Evolutionary conservation across 164 flowering plant species (phyloP).

Genomic region (Akebia trifoliata): DNA sequence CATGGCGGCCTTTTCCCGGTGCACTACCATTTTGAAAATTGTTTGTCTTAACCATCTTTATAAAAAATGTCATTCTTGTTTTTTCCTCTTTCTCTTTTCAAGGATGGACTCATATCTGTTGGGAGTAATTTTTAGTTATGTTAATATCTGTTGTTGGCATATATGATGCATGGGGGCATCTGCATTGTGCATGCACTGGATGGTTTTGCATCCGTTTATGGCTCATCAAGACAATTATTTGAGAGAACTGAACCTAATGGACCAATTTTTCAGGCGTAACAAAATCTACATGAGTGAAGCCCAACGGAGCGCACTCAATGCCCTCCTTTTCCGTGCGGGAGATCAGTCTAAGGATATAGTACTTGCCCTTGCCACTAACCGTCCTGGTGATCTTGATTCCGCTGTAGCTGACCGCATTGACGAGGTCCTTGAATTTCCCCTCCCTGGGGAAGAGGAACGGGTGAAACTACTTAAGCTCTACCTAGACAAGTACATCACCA

Average conservation of each 20-base stretch:
- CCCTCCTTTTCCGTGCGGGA: conserved; percentile 90
- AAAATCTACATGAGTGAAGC: conserved; percentile 99
- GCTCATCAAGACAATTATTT: background rate
- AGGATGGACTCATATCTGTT: too few species aligned
- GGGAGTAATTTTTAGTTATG: background rate
- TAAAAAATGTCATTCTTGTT: too few species aligned
- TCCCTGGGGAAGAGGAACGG: conserved; percentile 86
- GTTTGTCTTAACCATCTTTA: too few species aligned
- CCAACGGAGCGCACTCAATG: conserved; percentile 95
- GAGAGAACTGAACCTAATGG: background rate
- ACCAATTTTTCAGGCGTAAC: conserved; percentile 62
- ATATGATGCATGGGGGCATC: background rate
- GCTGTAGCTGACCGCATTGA: conserved; percentile 94
- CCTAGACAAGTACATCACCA: conserved; percentile 77
- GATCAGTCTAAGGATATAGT: conserved; percentile 98
- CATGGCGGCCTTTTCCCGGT: too few species aligned
- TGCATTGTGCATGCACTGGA: background rate
- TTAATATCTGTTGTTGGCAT: background rate
- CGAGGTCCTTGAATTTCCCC: conserved; percentile 85
- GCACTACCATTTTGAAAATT: too few species aligned
- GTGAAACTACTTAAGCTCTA: conserved; percentile 84
- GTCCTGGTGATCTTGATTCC: conserved; percentile 96
- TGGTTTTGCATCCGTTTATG: background rate
- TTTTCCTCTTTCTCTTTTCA: too few species aligned
- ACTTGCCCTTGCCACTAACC: conserved; percentile 94